Conservation (phyloP, 2,329 filamentous ascomycete species). For the Aureobasidium sp. region DNA sequence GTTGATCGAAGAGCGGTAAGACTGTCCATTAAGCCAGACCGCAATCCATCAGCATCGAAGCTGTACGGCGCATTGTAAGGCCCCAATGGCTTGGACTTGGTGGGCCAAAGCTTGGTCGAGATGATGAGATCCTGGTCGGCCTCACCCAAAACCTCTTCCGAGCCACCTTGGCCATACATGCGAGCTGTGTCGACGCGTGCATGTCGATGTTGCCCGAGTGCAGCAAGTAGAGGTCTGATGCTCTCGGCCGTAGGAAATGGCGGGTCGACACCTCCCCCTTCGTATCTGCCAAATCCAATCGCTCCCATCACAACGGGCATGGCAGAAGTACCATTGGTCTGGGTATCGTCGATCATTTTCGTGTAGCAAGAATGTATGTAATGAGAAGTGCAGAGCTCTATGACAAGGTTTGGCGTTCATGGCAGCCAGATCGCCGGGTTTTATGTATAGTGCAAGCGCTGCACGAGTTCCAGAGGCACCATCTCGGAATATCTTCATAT, state of each 20-base stretch:
- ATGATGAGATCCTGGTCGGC: constrained; percentile 27
- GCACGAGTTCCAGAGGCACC: too few species aligned
- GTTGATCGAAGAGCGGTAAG: constrained; percentile 18
- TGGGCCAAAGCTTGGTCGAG: constrained; percentile 39
- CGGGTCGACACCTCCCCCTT: background rate
- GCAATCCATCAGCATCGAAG: too few species aligned
- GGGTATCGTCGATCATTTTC: background rate
- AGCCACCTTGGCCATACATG: constrained; percentile 25
- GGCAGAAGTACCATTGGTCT: background rate
- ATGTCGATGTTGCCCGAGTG: constrained; percentile 23
- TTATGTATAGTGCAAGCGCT: too few species aligned
- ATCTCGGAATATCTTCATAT: too few species aligned
- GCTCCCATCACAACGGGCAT: background rate
- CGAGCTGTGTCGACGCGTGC: constrained; percentile 27
- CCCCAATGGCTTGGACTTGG: constrained; percentile 19
- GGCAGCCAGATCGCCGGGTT: too few species aligned
- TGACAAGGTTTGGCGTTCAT: too few species aligned
- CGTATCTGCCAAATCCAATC: background rate
- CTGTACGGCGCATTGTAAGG: background rate
- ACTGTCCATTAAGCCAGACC: background rate
- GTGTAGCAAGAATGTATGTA: background rate
- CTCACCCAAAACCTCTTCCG: constrained; percentile 33
- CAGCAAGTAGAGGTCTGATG: constrained; percentile 4
- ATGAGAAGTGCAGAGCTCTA: too few species aligned
- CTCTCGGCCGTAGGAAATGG: background rate